Percentiles rank a stretch among this genome's conserved stretches.
Evolutionary conservation across 139 green algal species (phyloP).

Genomic region (Picochlorum sp.): DNA sequence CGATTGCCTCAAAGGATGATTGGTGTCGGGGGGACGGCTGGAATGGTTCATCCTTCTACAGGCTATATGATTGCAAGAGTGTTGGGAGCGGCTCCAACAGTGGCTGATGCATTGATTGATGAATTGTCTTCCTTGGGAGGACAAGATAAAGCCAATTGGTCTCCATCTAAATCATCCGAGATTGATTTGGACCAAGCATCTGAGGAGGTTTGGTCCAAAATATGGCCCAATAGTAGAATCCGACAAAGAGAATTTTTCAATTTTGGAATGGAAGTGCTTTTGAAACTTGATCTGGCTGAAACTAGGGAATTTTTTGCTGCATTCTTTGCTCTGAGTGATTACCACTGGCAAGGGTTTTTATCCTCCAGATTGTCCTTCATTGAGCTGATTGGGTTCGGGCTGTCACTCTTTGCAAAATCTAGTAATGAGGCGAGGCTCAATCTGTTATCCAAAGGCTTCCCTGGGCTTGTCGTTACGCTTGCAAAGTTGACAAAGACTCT

Average conservation of each 20-base stretch:
- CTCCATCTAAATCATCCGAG: slow-evolving; percentile 30
- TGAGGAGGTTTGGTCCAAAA: slow-evolving; percentile 63
- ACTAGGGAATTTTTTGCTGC: slow-evolving; percentile 91
- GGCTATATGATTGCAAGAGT: slow-evolving; percentile 92
- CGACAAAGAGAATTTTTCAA: slow-evolving; percentile 88
- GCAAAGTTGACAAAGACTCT: slow-evolving; percentile 25
- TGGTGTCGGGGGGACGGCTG: slow-evolving; percentile 89
- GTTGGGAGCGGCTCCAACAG: slow-evolving; percentile 67
- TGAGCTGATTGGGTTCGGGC: slow-evolving; percentile 78
- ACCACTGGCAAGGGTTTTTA: slow-evolving; percentile 95
- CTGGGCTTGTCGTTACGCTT: slow-evolving; percentile 63
- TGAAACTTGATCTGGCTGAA: slow-evolving; percentile 71
- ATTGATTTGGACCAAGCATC: slow-evolving; percentile 43
- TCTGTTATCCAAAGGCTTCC: slow-evolving; percentile 61
- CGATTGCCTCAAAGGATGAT: slow-evolving; percentile 86
- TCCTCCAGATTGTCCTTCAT: slow-evolving; percentile 70
- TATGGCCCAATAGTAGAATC: slow-evolving; percentile 84
- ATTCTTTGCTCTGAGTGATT: slow-evolving; percentile 87
- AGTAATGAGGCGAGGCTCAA: slow-evolving; percentile 55
- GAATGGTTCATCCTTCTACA: slow-evolving; percentile 91
- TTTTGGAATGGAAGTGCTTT: slow-evolving; percentile 93
- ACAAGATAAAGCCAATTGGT: slow-evolving; percentile 38
- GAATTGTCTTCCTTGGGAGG: slow-evolving; percentile 37
- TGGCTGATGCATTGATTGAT: slow-evolving; percentile 77
- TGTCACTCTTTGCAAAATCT: slow-evolving; percentile 71